Evolutionary conservation across 305 asterid genomes (phyloP), one percentile per base, ranked within the genome.

Genomic region (Petunia hybrid): DNA sequence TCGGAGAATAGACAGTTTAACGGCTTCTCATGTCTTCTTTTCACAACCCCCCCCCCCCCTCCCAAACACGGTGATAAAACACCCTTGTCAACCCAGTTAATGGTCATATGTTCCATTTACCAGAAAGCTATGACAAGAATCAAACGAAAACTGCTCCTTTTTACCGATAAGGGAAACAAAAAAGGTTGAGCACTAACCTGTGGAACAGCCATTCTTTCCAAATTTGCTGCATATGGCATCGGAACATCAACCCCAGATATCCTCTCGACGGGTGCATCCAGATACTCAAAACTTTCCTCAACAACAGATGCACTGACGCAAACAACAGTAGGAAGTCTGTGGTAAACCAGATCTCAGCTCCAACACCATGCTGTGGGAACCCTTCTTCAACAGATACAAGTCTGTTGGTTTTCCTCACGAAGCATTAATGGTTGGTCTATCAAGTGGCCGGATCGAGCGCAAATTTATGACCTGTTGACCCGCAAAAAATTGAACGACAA

Each of bases 161-260:
- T 79, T 40, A 65, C 51, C 6, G 14, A 12, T 36, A 46, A 80
- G 77, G 68, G 64, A 73, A 39, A 80, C 31, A 81, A 41, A 60
- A 41, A 43, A 3, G 35, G 41, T 4, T 1, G 70, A 82, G 75
- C 14, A 83, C 85, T 83, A 84, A 92, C 98, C 99, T 94, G 98
- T 7, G 99, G 99, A 67, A 92, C 87, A 68, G 98, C 98, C 90
- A 91, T 31, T 81, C 99, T 91, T 90, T 95, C 99, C 7, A 95
- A 92, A 87, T 94, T 94, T 76, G 95, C 97, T 57, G 98, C 97
- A 53, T 92, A 95, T 64, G 98, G 99, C 89, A 86, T 94, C 65
- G 99, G 99, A 76, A 95, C 97, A 87, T 95, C 99, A 55, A 98
- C 96, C 77, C 99, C 99, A n/a, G 94, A 78, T 71, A 95, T 92